Conservation (phyloP, 2,329 filamentous ascomycete genomes). For the Fusarium bulbicola region DNA sequence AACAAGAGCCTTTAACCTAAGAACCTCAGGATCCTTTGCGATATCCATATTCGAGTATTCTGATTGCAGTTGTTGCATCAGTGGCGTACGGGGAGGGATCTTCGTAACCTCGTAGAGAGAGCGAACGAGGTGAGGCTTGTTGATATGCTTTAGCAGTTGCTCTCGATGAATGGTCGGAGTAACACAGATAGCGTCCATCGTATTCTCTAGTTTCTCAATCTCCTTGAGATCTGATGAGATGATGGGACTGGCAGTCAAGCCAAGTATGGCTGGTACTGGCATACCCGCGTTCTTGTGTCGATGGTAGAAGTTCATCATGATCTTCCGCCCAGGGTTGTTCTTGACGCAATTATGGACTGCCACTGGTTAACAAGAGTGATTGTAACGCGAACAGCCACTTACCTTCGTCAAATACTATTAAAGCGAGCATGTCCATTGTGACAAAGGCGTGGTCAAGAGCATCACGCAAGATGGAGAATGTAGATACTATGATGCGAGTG, state of each 20-base stretch:
- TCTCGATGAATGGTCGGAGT: constrained; percentile 74
- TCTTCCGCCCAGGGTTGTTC: constrained; percentile 70
- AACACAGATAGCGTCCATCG: constrained; percentile 74
- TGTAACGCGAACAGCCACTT: constrained; percentile 15
- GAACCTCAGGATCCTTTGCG: constrained; percentile 67
- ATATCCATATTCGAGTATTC: constrained; percentile 62
- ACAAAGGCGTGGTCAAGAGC: constrained; percentile 81
- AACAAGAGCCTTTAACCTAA: constrained; percentile 51
- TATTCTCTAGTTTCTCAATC: constrained; percentile 71
- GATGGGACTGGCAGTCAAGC: constrained; percentile 82
- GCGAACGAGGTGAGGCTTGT: constrained; percentile 66
- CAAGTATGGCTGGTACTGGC: constrained; percentile 73
- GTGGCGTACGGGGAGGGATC: constrained; percentile 37
- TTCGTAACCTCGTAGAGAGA: constrained; percentile 44
- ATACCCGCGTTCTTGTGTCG: constrained; percentile 50
- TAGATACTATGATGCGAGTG: constrained; percentile 79
- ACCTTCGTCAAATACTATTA: constrained; percentile 89
- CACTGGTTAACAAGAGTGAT: constrained; percentile 4
- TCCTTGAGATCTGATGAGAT: constrained; percentile 65
- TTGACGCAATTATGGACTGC: constrained; percentile 78
- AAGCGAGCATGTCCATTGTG: constrained; percentile 65
- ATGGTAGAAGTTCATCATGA: constrained; percentile 80
- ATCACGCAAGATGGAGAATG: constrained; percentile 78
- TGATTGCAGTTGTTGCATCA: constrained; percentile 55
- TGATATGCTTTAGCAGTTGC: constrained; percentile 74